A percentile compares a stretch with the other conserved stretches of the same genome.
phyloP scores from a whole-genome alignment of 805 yeast species.

The Sungouiozyma ichnusensis region DNA sequence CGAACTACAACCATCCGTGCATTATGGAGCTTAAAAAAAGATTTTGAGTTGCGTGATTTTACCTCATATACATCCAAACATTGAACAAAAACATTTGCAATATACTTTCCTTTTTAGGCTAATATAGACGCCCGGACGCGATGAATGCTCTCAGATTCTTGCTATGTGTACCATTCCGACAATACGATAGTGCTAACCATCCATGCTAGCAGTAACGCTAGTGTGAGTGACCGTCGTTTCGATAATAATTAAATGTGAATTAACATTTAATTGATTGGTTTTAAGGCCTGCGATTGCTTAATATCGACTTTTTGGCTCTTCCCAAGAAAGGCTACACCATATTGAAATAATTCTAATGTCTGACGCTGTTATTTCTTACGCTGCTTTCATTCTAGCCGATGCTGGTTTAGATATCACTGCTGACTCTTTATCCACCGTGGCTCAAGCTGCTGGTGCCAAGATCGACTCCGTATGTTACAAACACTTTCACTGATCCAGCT shows the following conservation, averaged over 20 bases:
- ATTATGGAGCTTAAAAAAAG: too few relatives aligned
- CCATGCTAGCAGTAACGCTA: too few relatives aligned
- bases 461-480: constrained; percentile 40
- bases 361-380: constrained; percentile 93
- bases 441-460: constrained; percentile 71
- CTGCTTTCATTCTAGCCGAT: constrained; percentile 97
- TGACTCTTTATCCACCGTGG: constrained; percentile 62
- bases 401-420: constrained; percentile 89
- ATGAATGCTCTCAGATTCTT: too few relatives aligned
- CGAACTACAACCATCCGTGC: too few relatives aligned
- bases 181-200: too few relatives aligned
- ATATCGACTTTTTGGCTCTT: neutral
- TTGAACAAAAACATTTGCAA: too few relatives aligned
- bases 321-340: constrained; percentile 2
- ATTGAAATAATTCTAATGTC: constrained; percentile 43
- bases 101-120: too few relatives aligned
- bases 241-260: too few relatives aligned
- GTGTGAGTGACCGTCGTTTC: neutral
- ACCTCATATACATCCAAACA: too few relatives aligned
- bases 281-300: neutral
- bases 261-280: neutral
- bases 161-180: too few relatives aligned
- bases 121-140: too few relatives aligned
- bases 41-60: too few relatives aligned
- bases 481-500: constrained; percentile 17